These are phyloP conservation scores for Claviceps arundinis DNA, from an alignment of 2,329 filamentous ascomycete species.

Conservation along the genomic window DNA sequence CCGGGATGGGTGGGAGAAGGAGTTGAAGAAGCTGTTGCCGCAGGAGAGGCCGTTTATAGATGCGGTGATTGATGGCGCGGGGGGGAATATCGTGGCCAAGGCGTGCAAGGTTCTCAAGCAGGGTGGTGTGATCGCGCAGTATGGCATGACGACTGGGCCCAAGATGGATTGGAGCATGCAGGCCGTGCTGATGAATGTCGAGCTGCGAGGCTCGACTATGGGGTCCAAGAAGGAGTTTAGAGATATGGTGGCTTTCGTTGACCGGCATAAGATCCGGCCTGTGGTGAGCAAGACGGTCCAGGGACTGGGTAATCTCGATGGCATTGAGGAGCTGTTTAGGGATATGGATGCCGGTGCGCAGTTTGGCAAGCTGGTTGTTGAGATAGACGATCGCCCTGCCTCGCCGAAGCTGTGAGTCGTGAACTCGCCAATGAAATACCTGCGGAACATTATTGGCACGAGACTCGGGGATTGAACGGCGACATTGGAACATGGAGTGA, in stretches of 20 bases:
- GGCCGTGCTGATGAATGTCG: slow-evolving; percentile 76
- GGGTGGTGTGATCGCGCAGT: slow-evolving; percentile 73
- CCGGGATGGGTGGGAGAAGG: slow-evolving; percentile 67
- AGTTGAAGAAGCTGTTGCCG: slow-evolving; percentile 50
- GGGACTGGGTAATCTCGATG: slow-evolving; percentile 62
- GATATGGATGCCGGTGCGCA: slow-evolving; percentile 78
- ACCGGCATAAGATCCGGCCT: slow-evolving; percentile 57
- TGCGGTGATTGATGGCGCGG: slow-evolving; percentile 80
- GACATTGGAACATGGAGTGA: background rate
- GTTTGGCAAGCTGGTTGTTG: slow-evolving; percentile 85
- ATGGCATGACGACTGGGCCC: slow-evolving; percentile 81
- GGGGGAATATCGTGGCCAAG: slow-evolving; percentile 67
- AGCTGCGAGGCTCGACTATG: slow-evolving; percentile 80
- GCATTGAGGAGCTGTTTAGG: slow-evolving; percentile 70
- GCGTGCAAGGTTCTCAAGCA: slow-evolving; percentile 56
- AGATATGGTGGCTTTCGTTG: slow-evolving; percentile 82
- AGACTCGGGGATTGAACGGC: background rate
- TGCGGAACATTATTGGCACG: background rate
- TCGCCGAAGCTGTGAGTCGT: slow-evolving; percentile 25
- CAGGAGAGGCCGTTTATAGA: slow-evolving; percentile 58
- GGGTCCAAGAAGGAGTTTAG: slow-evolving; percentile 77
- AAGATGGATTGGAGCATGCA: slow-evolving; percentile 79
- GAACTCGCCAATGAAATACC: slow-evolving; percentile 6
- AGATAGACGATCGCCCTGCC: slow-evolving; percentile 34
- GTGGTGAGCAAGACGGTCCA: slow-evolving; percentile 63